A percentile compares a stretch with the other conserved stretches of the same genome.
Conservation (phyloP, 139 green algal species). For the Desmodesmus armatus region DNA sequence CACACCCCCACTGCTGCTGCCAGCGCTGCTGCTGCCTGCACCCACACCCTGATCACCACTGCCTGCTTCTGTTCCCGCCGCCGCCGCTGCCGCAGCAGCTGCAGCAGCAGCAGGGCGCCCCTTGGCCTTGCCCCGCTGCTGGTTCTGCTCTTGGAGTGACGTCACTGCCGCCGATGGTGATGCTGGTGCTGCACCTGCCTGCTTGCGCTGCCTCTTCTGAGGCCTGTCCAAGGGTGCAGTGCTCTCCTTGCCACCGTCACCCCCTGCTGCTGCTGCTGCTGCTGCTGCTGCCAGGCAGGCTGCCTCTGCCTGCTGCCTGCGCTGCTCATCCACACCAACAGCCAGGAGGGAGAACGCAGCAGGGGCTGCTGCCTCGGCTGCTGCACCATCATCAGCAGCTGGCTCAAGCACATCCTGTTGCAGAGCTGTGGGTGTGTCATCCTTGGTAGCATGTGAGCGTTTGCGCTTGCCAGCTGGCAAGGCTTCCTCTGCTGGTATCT, state of each 20-base stretch:
- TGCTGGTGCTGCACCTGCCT: background rate
- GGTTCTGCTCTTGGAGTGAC: background rate
- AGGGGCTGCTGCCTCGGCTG: background rate
- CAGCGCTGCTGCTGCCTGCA: background rate
- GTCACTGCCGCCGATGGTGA: background rate
- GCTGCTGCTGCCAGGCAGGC: constrained; percentile 24
- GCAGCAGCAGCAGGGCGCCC: too few species aligned
- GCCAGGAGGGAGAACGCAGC: background rate
- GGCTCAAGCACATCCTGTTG: background rate
- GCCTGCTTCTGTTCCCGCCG: too few species aligned
- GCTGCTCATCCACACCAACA: background rate
- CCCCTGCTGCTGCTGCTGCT: background rate
- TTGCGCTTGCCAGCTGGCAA: too few species aligned
- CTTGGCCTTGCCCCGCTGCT: too few species aligned
- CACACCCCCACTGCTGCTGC: background rate
- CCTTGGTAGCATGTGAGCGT: too few species aligned
- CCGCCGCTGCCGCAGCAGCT: too few species aligned
- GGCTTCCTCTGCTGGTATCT: too few species aligned
- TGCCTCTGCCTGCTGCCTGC: constrained; percentile 1
- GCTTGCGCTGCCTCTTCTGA: background rate
- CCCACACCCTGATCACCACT: background rate
- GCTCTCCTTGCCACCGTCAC: background rate
- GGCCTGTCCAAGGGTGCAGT: too few species aligned
- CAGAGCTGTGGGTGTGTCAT: too few species aligned
- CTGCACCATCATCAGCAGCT: background rate